Base-by-base conservation (phyloP, 129 eudicot species). In the Sambucus nigra region DNA sequence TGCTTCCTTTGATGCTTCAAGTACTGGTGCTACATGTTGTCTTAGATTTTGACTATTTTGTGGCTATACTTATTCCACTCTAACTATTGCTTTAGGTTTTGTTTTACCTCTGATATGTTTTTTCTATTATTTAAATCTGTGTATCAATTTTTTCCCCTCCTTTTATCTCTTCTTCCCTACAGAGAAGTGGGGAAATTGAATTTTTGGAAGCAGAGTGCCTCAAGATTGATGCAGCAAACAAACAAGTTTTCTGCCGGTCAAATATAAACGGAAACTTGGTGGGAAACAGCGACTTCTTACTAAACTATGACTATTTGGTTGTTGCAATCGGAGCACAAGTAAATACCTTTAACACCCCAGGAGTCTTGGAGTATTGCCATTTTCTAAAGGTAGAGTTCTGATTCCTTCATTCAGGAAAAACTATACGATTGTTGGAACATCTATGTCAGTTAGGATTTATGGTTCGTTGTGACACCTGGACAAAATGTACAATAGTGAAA, bases 141-240 rank as follows among this genome's bases (percentile, higher is more conserved):
- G n/a, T n/a, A n/a, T n/a, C n/a, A 16, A 39, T 58, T 24, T 45
- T 23, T 25, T 32, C 47, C 32, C 2, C 18, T 40, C 56, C 18
- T 24, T 41, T 63, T 67, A 28, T 35, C 17, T 25, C 51, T 61
- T 55, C 11, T 51, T 49, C 26, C 48, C 35, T 55, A 12, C 64
- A 89, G 98, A 85, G 76, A 69, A 60, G 51, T 53, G 95, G 93
- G 32, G 80, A 81, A 60, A 76, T 89, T 60, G 51, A 73, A 21
- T 76, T 67, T 68, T 81, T 83, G 87, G 98, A 89, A 74, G 98
- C 94, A 9, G 94, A 89, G 67, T 84, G 95, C 69, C 72, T 74
- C 25, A 84, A 79, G 64, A 81, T 89, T 38, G 95, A 84, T 59
- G 73, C 75, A 5, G 73, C 53, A 51, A 79, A 77, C 77, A 84